Conservation (phyloP, 495 filamentous ascomycete species). For the Penicillium steckii region DNA sequence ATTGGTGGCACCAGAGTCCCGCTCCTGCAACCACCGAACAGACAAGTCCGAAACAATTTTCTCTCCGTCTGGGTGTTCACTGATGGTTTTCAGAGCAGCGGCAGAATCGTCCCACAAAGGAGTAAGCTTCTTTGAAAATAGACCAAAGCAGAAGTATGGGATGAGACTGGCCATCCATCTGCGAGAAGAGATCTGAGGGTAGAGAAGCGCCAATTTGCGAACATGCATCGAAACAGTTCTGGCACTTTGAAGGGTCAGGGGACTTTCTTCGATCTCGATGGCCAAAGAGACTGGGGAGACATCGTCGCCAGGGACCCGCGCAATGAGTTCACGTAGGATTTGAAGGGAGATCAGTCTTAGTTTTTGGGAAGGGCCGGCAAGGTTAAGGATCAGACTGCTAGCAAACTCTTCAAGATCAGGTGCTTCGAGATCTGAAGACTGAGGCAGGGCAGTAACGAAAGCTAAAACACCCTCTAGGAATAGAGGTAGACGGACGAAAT, state of each 20-base stretch:
- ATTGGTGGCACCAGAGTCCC: constrained; percentile 37
- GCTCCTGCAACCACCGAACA: constrained; percentile 74
- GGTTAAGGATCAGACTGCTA: constrained; percentile 63
- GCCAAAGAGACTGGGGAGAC: constrained; percentile 47
- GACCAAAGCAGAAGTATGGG: constrained; percentile 82
- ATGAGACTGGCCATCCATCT: constrained; percentile 70
- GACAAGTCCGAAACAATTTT: constrained; percentile 69
- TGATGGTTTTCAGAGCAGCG: constrained; percentile 70
- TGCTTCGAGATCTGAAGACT: constrained; percentile 41
- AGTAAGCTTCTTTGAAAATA: constrained; percentile 78
- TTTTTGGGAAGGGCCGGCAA: constrained; percentile 68
- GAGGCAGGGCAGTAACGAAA: constrained; percentile 53
- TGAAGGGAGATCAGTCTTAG: constrained; percentile 68
- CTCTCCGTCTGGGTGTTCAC: constrained; percentile 67
- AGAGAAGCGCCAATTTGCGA: constrained; percentile 68
- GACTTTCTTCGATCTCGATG: constrained; percentile 73
- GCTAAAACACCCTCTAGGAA: constrained; percentile 66
- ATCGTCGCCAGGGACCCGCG: constrained; percentile 35
- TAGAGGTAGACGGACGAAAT: constrained; percentile 57
- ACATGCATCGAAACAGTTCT: constrained; percentile 79
- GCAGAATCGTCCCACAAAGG: constrained; percentile 84
- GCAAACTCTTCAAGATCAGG: constrained; percentile 54
- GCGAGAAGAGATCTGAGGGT: constrained; percentile 48
- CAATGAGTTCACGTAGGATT: constrained; percentile 51
- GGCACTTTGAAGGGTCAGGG: constrained; percentile 69